Conservation (phyloP, 768 basidiomycete species). For the Tulasnella sp. region DNA sequence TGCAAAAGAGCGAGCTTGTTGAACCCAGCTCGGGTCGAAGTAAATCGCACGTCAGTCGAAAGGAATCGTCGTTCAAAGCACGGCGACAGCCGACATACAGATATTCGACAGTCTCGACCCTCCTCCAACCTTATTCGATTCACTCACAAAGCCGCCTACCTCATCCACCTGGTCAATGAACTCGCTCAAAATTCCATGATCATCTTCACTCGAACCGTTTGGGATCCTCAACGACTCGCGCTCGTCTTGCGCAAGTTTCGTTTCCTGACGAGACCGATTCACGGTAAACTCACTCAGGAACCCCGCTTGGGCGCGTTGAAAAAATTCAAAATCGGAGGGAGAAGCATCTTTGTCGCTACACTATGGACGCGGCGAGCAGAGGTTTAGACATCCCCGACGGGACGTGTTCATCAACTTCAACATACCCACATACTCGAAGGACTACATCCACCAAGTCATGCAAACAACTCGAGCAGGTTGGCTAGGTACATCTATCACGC, state of each 20-base stretch:
- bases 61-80: background rate
- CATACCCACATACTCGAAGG: slow-evolving; percentile 96
- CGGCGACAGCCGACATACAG: slow-evolving; percentile 41
- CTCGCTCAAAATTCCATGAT: slow-evolving; percentile 91
- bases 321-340: slow-evolving; percentile 91
- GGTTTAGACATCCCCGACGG: slow-evolving; percentile 84
- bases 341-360: slow-evolving; percentile 91
- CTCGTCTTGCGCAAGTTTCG: slow-evolving; percentile 86
- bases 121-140: slow-evolving; percentile 94
- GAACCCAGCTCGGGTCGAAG: slow-evolving; percentile 91
- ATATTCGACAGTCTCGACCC: slow-evolving; percentile 93
- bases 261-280: slow-evolving; percentile 91
- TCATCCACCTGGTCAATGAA: slow-evolving; percentile 83
- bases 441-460: slow-evolving; percentile 98
- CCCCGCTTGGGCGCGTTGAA: slow-evolving; percentile 86
- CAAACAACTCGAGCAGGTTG: slow-evolving; percentile 96
- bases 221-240: slow-evolving; percentile 84
- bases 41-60: slow-evolving; percentile 84
- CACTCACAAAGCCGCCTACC: slow-evolving; percentile 84
- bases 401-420: slow-evolving; percentile 98
- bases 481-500: too few relatives aligned
- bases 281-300: slow-evolving; percentile 92
- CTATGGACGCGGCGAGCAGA: slow-evolving; percentile 92
- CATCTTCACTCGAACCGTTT: too few relatives aligned
- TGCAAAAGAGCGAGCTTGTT: slow-evolving; percentile 89